Base-by-base conservation (phyloP, 495 filamentous ascomycete genomes). In the Annulohypoxylon stygium region DNA sequence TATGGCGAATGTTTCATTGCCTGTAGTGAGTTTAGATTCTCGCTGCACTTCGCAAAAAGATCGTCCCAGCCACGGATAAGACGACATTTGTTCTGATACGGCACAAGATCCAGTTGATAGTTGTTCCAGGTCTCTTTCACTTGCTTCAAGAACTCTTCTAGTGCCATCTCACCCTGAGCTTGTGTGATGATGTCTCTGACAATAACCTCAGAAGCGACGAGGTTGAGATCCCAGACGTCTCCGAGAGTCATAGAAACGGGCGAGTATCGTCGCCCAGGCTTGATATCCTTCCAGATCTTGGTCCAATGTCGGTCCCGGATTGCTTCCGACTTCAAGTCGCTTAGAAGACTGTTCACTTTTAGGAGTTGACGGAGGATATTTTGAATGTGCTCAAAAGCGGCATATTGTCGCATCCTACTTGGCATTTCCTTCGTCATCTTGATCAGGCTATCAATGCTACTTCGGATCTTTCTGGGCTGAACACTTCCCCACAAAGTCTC, bases 361-460 rank as follows among this genome's bases (percentile, higher is more conserved):
- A 97, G 85, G 23, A 95, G 84, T 73, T 93, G 88, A 8, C 93
- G 92, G n/a, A 98, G 87, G 26, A 95, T 91, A 67, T 90, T 92
- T 76, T 99, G 96, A 36, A 98, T 93, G 75, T 99, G 95, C 80
- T 98, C 96, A 79, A 99, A 99, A 11, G 96, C 97, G 70, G 96
- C 96, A 80, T 99, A 99, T 76, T 99, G 96, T 54, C 96, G 90
- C 97, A 98, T 99, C 50, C 96, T 90, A 80, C 93, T 97, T 0
- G 96, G 96, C 96, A 99, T 99, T 67, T 98, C 95, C 83, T 97
- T 99, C 53, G 94, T 97, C 91, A 97, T 96, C 83, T 97, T 97
- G 78, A 98, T 93, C 33, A 98, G 86, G 39, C 90, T 89, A 76
- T 99, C 96, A 55, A 99, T 89, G 14, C 93, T 91, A 65, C 92